A percentile compares a stretch with the other conserved stretches of the same genome.
These are phyloP conservation scores for Ophiostoma perfectum DNA, from an alignment of 2,329 filamentous ascomycete genomes.

Conservation along the genomic window DNA sequence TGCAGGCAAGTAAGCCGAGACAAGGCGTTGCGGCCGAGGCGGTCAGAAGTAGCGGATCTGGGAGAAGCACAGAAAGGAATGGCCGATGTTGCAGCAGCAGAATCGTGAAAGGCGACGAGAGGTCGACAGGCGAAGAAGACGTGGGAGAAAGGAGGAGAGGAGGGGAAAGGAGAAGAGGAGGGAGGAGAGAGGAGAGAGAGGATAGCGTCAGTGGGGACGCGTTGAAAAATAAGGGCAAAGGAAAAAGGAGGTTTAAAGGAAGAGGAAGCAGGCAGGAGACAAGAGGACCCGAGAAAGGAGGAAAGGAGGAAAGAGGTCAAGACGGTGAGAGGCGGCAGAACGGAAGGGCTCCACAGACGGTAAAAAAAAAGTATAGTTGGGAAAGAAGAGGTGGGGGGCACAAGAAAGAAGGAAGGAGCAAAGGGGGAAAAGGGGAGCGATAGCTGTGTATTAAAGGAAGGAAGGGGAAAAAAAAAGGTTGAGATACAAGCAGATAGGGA, in stretches of 20 bases:
- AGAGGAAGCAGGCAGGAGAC: conserved; percentile 10
- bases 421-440: background rate
- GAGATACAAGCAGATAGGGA: background rate
- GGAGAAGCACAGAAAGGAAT: background rate
- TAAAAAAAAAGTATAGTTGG: conserved; percentile 6
- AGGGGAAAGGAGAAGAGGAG: background rate
- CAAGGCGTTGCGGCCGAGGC: background rate
- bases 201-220: conserved; percentile 25
- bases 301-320: conserved; percentile 11
- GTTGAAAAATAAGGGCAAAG: conserved; percentile 19
- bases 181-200: conserved; percentile 16
- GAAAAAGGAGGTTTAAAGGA: conserved; percentile 22
- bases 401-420: background rate
- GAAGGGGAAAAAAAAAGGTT: background rate
- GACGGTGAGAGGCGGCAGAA: conserved; percentile 22
- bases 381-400: conserved; percentile 5
- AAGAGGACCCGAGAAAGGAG: conserved; percentile 9
- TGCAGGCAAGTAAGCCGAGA: background rate
- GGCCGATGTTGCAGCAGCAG: background rate
- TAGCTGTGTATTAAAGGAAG: background rate
- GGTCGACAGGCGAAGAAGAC: background rate
- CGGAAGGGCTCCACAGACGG: conserved; percentile 17
- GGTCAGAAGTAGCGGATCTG: background rate
- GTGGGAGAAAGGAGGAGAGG: background rate
- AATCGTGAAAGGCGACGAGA: background rate